These are phyloP conservation scores for Fomitopsis palustris DNA, from an alignment of 1,284 basidiomycete species.

Conservation along the genomic window DNA sequence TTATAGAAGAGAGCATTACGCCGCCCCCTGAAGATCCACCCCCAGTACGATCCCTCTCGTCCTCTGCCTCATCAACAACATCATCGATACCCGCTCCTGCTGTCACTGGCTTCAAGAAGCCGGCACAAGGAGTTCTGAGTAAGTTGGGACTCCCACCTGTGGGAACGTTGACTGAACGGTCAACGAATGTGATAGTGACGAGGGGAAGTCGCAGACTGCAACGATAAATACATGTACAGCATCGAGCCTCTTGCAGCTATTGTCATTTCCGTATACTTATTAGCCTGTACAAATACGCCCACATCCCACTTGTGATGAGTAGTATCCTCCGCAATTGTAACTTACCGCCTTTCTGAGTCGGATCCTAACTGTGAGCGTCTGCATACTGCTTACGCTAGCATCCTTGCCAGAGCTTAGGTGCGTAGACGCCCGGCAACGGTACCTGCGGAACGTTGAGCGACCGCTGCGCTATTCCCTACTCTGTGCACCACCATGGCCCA, in stretches of 20 bases:
- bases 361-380: not conserved
- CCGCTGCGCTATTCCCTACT: not conserved
- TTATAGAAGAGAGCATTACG: constrained; percentile 22
- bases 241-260: constrained; percentile 1
- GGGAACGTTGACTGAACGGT: constrained; percentile 33
- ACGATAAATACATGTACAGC: constrained; percentile 14
- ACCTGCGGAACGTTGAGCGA: not conserved
- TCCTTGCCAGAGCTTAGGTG: not conserved
- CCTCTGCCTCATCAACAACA: constrained; percentile 36
- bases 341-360: not conserved
- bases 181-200: constrained; percentile 29
- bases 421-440: not conserved
- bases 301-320: not conserved
- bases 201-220: constrained; percentile 18
- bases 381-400: constrained; percentile 8
- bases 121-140: constrained; percentile 3
- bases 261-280: constrained; percentile 5
- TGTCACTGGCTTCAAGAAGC: constrained; percentile 15
- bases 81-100: constrained; percentile 14
- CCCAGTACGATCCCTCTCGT: constrained; percentile 24
- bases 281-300: not conserved
- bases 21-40: constrained; percentile 14
- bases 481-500: constrained; percentile 19
- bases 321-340: too few species aligned
- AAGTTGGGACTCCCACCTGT: constrained; percentile 21